Percentiles rank a stretch among this genome's conserved stretches.
Conservation (phyloP, 495 filamentous ascomycete genomes). For the Penicillium atrosanguineum region DNA sequence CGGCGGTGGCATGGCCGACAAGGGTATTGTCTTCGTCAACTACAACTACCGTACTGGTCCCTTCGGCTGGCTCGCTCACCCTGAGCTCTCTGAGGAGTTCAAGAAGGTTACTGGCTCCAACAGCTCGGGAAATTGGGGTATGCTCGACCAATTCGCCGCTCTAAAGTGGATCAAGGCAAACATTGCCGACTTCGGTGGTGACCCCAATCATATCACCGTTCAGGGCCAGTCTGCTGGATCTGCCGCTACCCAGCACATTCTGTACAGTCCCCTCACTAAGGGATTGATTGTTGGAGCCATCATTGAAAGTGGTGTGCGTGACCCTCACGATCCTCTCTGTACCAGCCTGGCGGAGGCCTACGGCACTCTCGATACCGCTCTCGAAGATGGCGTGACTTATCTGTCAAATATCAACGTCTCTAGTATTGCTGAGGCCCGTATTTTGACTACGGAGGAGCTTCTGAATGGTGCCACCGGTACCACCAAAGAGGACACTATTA, state of each 20-base stretch:
- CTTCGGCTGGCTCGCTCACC: slow-evolving; percentile 64
- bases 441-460: too few relatives aligned
- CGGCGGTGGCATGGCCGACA: slow-evolving; percentile 30
- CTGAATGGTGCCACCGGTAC: too few relatives aligned
- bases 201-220: slow-evolving; percentile 47
- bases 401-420: too few relatives aligned
- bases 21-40: slow-evolving; percentile 59
- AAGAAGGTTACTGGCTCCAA: slow-evolving; percentile 43
- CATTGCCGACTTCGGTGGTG: slow-evolving; percentile 59
- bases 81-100: slow-evolving; percentile 46
- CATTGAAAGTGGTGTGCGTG: slow-evolving; percentile 25
- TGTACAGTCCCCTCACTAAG: slow-evolving; percentile 28
- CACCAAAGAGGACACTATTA: too few relatives aligned
- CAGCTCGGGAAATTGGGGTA: slow-evolving; percentile 38
- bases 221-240: slow-evolving; percentile 42
- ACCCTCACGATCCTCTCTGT: slow-evolving; percentile 27
- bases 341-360: neutral
- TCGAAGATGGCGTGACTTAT: too few relatives aligned
- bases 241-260: slow-evolving; percentile 40
- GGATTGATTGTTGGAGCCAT: slow-evolving; percentile 30
- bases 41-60: slow-evolving; percentile 71
- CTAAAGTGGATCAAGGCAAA: slow-evolving; percentile 56
- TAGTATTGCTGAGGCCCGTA: too few relatives aligned
- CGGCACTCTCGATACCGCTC: too few relatives aligned
- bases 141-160: slow-evolving; percentile 22